Evolutionary conservation across 495 filamentous ascomycete species (phyloP).

Genomic region (Aspergillus egyptiacus): DNA sequence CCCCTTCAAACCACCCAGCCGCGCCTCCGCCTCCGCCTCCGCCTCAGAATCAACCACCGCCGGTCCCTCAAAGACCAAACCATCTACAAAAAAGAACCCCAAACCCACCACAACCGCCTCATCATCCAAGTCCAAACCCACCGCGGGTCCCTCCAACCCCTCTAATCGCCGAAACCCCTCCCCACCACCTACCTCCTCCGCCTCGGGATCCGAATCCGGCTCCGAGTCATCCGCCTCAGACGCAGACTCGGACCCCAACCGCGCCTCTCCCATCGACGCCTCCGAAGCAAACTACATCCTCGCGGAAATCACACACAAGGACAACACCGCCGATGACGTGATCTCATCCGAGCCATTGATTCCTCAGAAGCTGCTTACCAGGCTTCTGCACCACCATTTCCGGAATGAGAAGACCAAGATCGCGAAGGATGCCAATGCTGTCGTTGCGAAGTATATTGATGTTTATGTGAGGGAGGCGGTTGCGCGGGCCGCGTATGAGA

Average conservation of each 20-base stretch:
- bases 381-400: constrained; percentile 74
- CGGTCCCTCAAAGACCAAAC: constrained; percentile 18
- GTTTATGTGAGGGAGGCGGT: constrained; percentile 90
- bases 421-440: constrained; percentile 68
- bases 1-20: constrained; percentile 48
- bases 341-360: constrained; percentile 49
- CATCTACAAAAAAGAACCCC: constrained; percentile 11
- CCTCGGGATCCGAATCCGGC: constrained; percentile 8
- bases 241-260: constrained; percentile 1
- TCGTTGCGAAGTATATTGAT: constrained; percentile 83
- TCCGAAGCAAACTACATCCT: constrained; percentile 41
- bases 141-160: constrained; percentile 1
- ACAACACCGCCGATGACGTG: constrained; percentile 25
- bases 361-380: constrained; percentile 66
- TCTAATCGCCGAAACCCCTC: neutral
- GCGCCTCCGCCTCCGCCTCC: constrained; percentile 23
- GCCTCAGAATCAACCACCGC: constrained; percentile 9
- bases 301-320: constrained; percentile 37
- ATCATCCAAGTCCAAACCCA: constrained; percentile 7
- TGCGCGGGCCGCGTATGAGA: constrained; percentile 69
- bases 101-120: constrained; percentile 11
- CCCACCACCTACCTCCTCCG: constrained; percentile 9
- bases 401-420: constrained; percentile 63
- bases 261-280: neutral
- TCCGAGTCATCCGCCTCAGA: constrained; percentile 19